Evolutionary conservation across 2,329 filamentous ascomycete genomes (phyloP), one percentile per base, ranked within the genome.

Genomic region (Pseudogymnoascus sp.): DNA sequence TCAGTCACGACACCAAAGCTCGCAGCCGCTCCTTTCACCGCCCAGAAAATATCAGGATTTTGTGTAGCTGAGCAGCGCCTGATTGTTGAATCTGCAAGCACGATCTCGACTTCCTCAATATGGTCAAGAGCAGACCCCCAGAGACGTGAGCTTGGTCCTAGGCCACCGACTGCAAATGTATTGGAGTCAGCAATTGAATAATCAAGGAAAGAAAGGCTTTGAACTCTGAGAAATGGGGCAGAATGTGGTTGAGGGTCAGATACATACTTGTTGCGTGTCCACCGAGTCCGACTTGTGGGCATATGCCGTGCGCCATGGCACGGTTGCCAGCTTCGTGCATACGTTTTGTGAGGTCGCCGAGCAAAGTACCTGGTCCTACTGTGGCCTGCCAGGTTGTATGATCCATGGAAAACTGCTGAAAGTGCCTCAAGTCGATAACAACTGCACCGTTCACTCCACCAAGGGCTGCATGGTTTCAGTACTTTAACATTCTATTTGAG

Each of bases 221-320:
- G 23, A 28, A 50, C 44, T 16, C 14, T 16, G 7, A 12, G 25
- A 77, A 65, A 85, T 73, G 16, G 81, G 78, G 66, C 46, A 34
- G 25, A 18, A 12, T 56, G 25, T 56, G 25, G 46, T n/a, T 8
- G 14, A 8, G 72, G 72, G 68, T 67, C 82, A 81, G 63, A 84
- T 34, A 56, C 46, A 14, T 56, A 56, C 46, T 81, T 2, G 82
- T 84, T 2, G 82, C 79, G 67, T 86, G 83, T 0, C 84, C 84
- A 37, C 83, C 84, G 8, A 84, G 77, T 5, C 84, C 84, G 10
- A 86, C 83, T 5, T 79, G 79, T 0, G 84, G 83, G 64, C 84
- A 87, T 1, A 82, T 81, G 8, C 84, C 84, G 62, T 87, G 84
- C 0, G 84, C 76, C 61, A 87, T 80, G 2, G 84, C 84, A n/a